Percentiles rank a stretch among this genome's conserved stretches.
Conservation (phyloP, 2,329 filamentous ascomycete species). For the Trichoderma sp. region DNA sequence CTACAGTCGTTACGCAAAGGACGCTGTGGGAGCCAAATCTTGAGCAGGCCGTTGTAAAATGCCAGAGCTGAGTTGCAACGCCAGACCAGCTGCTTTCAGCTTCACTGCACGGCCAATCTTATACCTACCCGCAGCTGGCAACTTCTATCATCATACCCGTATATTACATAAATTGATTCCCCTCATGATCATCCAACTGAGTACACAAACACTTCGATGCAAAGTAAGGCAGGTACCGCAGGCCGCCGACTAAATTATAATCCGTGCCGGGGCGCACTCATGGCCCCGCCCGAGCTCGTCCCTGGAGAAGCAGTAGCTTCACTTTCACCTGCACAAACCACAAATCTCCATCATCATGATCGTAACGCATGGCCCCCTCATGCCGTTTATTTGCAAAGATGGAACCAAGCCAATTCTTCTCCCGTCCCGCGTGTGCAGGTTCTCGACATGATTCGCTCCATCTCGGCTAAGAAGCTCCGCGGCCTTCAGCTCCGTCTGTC, state of each 20-base stretch:
- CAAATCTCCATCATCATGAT: not conserved
- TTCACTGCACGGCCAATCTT: no score
- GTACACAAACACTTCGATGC: no score
- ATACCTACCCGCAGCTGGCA: no score
- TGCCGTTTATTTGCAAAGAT: not conserved
- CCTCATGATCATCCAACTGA: no score
- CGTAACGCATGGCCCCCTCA: not conserved
- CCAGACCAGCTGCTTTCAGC: no score
- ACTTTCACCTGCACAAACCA: not conserved
- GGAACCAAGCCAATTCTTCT: not conserved
- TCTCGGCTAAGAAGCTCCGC: not conserved
- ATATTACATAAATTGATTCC: no score
- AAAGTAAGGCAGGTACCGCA: not conserved
- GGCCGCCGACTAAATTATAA: not conserved
- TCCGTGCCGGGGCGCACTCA: not conserved
- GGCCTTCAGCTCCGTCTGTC: not conserved
- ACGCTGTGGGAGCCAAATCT: no score
- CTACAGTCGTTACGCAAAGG: no score
- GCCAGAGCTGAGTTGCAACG: no score
- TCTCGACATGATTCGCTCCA: not conserved
- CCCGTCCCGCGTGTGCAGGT: not conserved
- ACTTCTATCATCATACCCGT: no score
- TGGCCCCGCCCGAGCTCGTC: not conserved
- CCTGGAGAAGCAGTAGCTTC: not conserved
- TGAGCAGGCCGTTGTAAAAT: no score